Evolutionary conservation across 495 filamentous ascomycete genomes (phyloP).

Genomic region (Daldinia concentrica): DNA sequence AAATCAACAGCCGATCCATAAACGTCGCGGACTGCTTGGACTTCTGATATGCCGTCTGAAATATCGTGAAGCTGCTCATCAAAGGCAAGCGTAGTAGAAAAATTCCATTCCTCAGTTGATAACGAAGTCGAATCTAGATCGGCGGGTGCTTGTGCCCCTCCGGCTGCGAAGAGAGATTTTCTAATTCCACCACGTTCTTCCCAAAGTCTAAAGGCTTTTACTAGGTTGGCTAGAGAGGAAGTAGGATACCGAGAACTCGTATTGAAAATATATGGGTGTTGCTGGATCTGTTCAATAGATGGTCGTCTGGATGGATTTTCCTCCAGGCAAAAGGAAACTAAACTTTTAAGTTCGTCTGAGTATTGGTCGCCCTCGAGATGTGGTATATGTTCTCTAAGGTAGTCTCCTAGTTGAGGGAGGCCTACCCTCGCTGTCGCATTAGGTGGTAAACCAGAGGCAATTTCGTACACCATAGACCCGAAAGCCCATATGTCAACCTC

Average conservation of each 20-base stretch:
- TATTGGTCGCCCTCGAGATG: constrained; percentile 81
- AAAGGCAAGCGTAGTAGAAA: constrained; percentile 87
- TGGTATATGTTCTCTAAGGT: constrained; percentile 69
- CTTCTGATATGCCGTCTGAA: constrained; percentile 43
- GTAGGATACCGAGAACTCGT: constrained; percentile 76
- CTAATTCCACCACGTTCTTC: constrained; percentile 84
- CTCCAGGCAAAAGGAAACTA: constrained; percentile 83
- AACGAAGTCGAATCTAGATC: constrained; percentile 51
- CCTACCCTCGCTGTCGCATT: constrained; percentile 63
- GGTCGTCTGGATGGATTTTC: constrained; percentile 79
- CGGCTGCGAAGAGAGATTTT: constrained; percentile 79
- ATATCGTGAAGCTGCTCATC: constrained; percentile 66
- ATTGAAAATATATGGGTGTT: constrained; percentile 69
- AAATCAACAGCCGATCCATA: constrained; percentile 61
- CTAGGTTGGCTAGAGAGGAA: constrained; percentile 72
- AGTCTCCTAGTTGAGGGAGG: constrained; percentile 64
- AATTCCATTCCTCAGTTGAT: constrained; percentile 85
- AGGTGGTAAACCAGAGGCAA: constrained; percentile 88
- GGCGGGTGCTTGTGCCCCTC: constrained; percentile 71
- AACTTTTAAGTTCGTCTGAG: constrained; percentile 74
- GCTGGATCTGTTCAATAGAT: constrained; percentile 70
- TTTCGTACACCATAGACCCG: constrained; percentile 88
- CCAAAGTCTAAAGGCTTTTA: constrained; percentile 86
- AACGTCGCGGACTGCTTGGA: constrained; percentile 59
- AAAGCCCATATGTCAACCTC: constrained; percentile 96